These are phyloP conservation scores for Kwoniella sp. DNA, from an alignment of 768 basidiomycete genomes.

Conservation along the genomic window DNA sequence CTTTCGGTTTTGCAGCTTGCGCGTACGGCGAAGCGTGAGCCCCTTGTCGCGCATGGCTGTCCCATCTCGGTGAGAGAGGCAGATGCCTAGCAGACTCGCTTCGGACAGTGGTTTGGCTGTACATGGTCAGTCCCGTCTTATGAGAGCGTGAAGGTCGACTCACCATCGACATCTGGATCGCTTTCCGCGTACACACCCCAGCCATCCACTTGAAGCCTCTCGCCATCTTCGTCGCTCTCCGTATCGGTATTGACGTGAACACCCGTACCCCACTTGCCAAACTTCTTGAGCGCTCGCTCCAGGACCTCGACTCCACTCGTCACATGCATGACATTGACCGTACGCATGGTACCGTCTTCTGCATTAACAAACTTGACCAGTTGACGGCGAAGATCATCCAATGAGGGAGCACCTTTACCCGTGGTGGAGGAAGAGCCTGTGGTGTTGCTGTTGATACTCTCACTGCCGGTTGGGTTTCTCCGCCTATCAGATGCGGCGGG, in stretches of 20 bases:
- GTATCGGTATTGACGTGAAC: conserved; percentile 53
- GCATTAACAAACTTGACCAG: conserved; percentile 81
- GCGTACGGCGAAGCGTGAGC: conserved; percentile 63
- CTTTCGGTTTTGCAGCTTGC: conserved; percentile 50
- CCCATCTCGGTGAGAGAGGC: conserved; percentile 72
- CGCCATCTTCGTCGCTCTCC: conserved; percentile 63
- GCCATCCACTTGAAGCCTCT: conserved; percentile 72
- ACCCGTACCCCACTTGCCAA: conserved; percentile 59
- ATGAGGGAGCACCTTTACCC: conserved; percentile 51
- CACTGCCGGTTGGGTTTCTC: conserved; percentile 5
- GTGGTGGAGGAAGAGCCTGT: conserved; percentile 3
- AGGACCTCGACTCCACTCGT: conserved; percentile 78
- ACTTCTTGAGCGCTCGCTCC: conserved; percentile 83
- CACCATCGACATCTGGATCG: conserved; percentile 53
- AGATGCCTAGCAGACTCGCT: conserved; percentile 73
- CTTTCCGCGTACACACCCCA: conserved; percentile 80
- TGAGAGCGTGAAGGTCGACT: too few species aligned
- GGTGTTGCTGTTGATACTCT: neutral
- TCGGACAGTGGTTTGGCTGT: conserved; percentile 73
- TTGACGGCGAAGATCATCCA: conserved; percentile 76
- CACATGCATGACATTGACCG: conserved; percentile 71
- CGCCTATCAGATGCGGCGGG: neutral
- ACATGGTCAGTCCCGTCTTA: neutral
- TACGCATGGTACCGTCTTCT: conserved; percentile 68
- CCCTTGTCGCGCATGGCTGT: conserved; percentile 69